A percentile compares a stretch with the other conserved stretches of the same genome.
phyloP scores from a whole-genome alignment of 352 stramenopile species.

The Globisporangium abappressorium region DNA sequence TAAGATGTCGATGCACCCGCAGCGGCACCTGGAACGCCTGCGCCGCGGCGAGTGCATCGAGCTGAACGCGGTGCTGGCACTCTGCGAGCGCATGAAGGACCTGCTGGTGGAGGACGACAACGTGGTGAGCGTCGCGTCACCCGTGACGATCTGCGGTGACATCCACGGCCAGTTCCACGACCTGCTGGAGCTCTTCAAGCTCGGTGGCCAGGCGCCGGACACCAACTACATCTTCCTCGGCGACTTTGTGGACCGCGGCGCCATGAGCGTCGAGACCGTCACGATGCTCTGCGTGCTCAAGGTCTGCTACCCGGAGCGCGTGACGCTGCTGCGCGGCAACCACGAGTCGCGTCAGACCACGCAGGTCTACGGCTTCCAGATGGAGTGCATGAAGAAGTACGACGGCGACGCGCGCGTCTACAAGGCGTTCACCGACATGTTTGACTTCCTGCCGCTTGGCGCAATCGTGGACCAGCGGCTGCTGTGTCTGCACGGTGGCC shows the following conservation, averaged over 20 bases:
- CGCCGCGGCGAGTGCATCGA: constrained; percentile 56
- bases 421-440: constrained; percentile 78
- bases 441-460: constrained; percentile 77
- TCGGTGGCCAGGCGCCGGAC: constrained; percentile 83
- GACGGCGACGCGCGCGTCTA: constrained; percentile 68
- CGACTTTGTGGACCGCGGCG: constrained; percentile 96
- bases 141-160: constrained; percentile 90
- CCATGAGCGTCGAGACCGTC: constrained; percentile 94
- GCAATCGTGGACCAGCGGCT: constrained; percentile 73
- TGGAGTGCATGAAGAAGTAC: constrained; percentile 86
- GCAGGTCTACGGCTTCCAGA: constrained; percentile 82
- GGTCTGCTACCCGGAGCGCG: constrained; percentile 86
- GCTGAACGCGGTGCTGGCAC: constrained; percentile 44
- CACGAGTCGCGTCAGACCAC: constrained; percentile 90
- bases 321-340: constrained; percentile 94
- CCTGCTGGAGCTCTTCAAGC: constrained; percentile 92
- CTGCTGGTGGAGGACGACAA: constrained; percentile 79
- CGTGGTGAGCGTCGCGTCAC: constrained; percentile 68
- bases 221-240: constrained; percentile 95
- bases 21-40: constrained; percentile 55
- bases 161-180: constrained; percentile 98
- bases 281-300: constrained; percentile 89
- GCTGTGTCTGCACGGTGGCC: constrained; percentile 62
- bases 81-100: constrained; percentile 72
- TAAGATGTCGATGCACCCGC: constrained; percentile 29